These are phyloP conservation scores for Oryza meridionalis DNA, from an alignment of 176 grass and related monocot genomes.

Conservation along the genomic window DNA sequence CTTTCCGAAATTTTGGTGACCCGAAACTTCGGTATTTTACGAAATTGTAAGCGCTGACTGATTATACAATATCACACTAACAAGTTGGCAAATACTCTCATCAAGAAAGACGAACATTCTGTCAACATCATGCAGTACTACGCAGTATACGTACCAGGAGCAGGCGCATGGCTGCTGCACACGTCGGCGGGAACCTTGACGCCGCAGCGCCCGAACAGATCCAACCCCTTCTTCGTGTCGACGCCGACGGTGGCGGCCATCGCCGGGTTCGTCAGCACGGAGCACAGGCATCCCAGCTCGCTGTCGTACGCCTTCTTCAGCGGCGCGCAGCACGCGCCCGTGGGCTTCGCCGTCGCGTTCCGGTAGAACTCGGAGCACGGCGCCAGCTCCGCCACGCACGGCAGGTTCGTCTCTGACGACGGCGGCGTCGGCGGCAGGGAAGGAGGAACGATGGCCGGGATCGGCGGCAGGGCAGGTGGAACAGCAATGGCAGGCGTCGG, in stretches of 20 bases:
- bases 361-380: conserved; percentile 21
- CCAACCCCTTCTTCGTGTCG: neutral
- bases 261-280: conserved; percentile 27
- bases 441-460: neutral
- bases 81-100: no score
- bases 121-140: no score
- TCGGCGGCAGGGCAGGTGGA: no score
- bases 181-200: conserved; percentile 24
- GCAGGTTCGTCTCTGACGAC: neutral
- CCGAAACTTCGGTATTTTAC: no score
- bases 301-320: conserved; percentile 20
- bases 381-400: conserved; percentile 29
- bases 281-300: conserved; percentile 28
- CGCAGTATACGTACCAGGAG: conserved; percentile 14
- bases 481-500: no score
- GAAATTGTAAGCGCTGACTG: no score
- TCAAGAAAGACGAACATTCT: no score
- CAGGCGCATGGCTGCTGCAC: neutral
- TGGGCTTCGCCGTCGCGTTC: neutral
- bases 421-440: neutral
- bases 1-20: no score
- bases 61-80: no score
- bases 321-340: conserved; percentile 21
- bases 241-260: conserved; percentile 15
- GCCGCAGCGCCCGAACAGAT: conserved; percentile 16